Evolutionary conservation across 345 rosid genomes (phyloP).

Genomic region (Salix exigua): DNA sequence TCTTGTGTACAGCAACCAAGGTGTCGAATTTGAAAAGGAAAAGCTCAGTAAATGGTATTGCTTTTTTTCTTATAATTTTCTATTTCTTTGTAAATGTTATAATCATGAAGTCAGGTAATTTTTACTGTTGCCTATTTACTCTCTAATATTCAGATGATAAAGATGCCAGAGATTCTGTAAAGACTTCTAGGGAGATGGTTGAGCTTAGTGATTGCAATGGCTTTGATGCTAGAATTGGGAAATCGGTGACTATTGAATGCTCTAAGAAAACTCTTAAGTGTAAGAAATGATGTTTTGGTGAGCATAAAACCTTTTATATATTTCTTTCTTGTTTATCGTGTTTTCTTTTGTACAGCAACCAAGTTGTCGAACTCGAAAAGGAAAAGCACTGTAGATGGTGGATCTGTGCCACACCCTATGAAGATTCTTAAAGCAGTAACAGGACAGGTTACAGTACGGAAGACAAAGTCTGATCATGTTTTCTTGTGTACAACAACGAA

Average conservation of each 20-base stretch:
- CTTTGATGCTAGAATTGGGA: constrained; percentile 32
- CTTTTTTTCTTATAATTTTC: constrained; percentile 4
- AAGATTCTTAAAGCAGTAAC: constrained; percentile 39
- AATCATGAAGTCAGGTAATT: constrained; percentile 4
- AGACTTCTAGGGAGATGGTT: constrained; percentile 31
- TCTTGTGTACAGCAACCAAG: constrained; percentile 24
- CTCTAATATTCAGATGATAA: constrained; percentile 28
- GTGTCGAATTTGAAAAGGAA: constrained; percentile 49
- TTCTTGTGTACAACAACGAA: constrained; percentile 36
- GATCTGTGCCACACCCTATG: constrained; percentile 21
- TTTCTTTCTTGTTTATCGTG: not conserved
- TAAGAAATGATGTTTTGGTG: constrained; percentile 8
- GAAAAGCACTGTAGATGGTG: constrained; percentile 37
- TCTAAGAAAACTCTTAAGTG: constrained; percentile 39
- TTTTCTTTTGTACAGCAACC: not conserved
- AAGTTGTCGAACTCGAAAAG: constrained; percentile 47
- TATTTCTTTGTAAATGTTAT: constrained; percentile 1
- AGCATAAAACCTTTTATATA: not conserved
- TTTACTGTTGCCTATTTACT: too few species aligned
- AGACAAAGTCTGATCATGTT: constrained; percentile 19
- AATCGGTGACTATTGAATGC: constrained; percentile 21
- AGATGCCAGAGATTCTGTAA: constrained; percentile 26
- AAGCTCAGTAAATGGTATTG: constrained; percentile 34
- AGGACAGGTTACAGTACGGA: constrained; percentile 27
- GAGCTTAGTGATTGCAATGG: constrained; percentile 21